phyloP scores from a whole-genome alignment of 129 eudicot species.

The Flaveria brownii region DNA sequence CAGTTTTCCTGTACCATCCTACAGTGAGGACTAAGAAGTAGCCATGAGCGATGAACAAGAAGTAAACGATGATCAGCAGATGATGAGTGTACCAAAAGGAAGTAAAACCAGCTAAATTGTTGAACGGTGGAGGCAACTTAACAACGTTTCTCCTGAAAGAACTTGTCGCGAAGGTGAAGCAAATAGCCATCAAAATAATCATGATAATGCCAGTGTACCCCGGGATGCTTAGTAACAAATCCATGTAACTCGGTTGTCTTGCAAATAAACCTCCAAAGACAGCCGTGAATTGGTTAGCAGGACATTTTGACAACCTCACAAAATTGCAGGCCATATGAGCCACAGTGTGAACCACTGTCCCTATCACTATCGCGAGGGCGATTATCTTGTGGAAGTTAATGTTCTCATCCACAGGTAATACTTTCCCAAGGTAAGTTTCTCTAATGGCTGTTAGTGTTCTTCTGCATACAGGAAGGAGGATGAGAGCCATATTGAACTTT shows the following conservation, averaged over 20 bases:
- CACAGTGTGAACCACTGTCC: slow-evolving; percentile 36
- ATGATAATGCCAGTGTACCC: slow-evolving; percentile 73
- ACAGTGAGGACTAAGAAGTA: slow-evolving; percentile 63
- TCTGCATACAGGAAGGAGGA: slow-evolving; percentile 64
- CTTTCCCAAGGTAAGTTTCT: slow-evolving; percentile 40
- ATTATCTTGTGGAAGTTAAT: slow-evolving; percentile 58
- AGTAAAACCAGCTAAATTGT: slow-evolving; percentile 77
- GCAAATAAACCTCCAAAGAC: slow-evolving; percentile 51
- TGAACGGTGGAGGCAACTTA: slow-evolving; percentile 64
- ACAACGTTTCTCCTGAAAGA: slow-evolving; percentile 81
- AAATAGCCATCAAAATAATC: slow-evolving; percentile 59
- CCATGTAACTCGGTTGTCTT: slow-evolving; percentile 63
- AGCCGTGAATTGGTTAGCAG: slow-evolving; percentile 34
- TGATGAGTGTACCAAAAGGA: slow-evolving; percentile 98
- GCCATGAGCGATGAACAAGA: slow-evolving; percentile 74
- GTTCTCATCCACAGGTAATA: slow-evolving; percentile 59
- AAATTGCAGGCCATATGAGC: slow-evolving; percentile 49
- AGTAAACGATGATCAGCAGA: slow-evolving; percentile 64
- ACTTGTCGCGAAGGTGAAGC: slow-evolving; percentile 78
- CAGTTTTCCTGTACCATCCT: slow-evolving; percentile 71
- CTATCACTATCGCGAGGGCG: slow-evolving; percentile 49
- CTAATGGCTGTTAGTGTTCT: slow-evolving; percentile 57
- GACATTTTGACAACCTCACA: slow-evolving; percentile 39
- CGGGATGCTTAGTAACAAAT: slow-evolving; percentile 41
- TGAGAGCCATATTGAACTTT: slow-evolving; percentile 71